phyloP scores from a whole-genome alignment of 148 eudicot species.

The Vaccinium myrtillus region DNA sequence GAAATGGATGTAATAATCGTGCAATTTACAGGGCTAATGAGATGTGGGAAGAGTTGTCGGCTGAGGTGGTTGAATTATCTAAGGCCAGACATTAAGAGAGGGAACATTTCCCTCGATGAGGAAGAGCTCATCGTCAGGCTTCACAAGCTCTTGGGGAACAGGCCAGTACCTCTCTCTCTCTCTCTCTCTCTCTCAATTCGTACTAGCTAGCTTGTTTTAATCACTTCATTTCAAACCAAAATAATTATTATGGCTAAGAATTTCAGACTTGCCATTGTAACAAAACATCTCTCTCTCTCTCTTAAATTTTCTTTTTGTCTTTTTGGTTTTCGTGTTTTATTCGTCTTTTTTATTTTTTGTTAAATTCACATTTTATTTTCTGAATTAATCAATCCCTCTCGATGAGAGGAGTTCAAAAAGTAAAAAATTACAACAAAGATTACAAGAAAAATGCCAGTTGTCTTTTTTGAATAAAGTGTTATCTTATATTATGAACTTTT shows the following conservation, averaged over 20 bases:
- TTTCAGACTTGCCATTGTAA: background rate
- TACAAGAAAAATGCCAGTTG: too few relatives aligned
- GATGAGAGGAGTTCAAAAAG: too few relatives aligned
- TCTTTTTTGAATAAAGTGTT: too few relatives aligned
- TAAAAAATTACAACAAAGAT: too few relatives aligned
- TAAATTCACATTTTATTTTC: too few relatives aligned
- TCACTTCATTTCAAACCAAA: background rate
- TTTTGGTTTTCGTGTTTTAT: too few relatives aligned
- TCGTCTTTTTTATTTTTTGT: too few relatives aligned
- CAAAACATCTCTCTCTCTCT: too few relatives aligned
- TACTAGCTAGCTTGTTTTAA: background rate
- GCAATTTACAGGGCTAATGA: conserved; percentile 26
- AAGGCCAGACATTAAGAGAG: conserved; percentile 43
- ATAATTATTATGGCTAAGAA: background rate
- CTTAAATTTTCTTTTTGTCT: too few relatives aligned
- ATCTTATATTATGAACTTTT: too few relatives aligned
- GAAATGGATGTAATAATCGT: background rate
- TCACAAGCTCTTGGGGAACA: conserved; percentile 43
- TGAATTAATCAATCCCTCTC: too few relatives aligned
- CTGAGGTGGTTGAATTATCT: conserved; percentile 41
- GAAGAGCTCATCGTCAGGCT: conserved; percentile 46
- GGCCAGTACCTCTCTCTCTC: conserved; percentile 21
- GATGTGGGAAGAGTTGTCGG: conserved; percentile 48
- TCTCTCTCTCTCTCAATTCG: background rate
- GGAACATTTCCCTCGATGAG: conserved; percentile 35